These are phyloP conservation scores for Cryptomeria japonica DNA, from an alignment of 75 land plant species.

Conservation along the genomic window DNA sequence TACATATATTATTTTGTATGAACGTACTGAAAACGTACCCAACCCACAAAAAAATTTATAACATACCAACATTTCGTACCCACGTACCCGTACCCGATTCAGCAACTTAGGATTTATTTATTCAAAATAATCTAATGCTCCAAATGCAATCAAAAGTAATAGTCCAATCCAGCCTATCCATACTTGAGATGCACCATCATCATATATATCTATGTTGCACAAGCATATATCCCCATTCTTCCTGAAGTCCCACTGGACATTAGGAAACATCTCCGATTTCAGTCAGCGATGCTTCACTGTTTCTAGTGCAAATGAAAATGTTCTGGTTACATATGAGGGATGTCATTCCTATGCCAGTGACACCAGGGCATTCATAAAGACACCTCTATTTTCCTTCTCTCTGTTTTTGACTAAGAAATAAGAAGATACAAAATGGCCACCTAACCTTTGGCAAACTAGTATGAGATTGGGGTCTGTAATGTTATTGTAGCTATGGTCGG, in stretches of 20 bases:
- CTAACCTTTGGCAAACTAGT: no score
- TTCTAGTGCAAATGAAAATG: neutral
- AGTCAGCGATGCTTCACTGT: neutral
- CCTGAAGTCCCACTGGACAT: neutral
- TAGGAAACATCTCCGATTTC: neutral
- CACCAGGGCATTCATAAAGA: neutral
- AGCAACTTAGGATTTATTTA: no score
- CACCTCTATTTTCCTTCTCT: neutral
- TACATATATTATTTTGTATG: no score
- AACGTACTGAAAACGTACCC: no score
- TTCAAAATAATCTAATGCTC: neutral
- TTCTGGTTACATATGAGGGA: neutral
- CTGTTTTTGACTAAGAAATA: neutral
- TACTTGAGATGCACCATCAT: neutral
- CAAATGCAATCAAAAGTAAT: neutral
- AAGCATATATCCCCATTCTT: neutral
- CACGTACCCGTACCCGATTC: no score
- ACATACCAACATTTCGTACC: no score
- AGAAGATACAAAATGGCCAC: neutral
- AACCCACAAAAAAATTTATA: no score
- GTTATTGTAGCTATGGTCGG: no score
- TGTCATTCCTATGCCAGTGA: neutral
- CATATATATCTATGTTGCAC: neutral
- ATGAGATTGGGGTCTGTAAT: conserved; percentile 30
- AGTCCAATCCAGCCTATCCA: neutral